Conservation (phyloP, 495 filamentous ascomycete species). For the Aspergillus avenaceus region DNA sequence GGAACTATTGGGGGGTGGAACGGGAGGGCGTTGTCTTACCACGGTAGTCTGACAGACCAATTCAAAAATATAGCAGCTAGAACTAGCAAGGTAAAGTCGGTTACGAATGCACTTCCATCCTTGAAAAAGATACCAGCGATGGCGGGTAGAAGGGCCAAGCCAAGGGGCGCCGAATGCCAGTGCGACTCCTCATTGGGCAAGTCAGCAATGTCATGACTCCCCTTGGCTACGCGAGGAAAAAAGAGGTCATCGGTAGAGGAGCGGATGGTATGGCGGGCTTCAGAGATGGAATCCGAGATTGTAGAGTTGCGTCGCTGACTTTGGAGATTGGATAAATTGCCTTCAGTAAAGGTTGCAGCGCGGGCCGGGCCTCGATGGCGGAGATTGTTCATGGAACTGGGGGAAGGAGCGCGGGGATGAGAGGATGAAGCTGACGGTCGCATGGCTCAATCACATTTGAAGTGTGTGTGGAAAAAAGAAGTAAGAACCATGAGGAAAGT, state of each 20-base stretch:
- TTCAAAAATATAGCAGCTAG: conserved; percentile 84
- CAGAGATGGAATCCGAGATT: conserved; percentile 67
- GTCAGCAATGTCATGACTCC: conserved; percentile 13
- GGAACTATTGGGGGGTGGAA: not conserved
- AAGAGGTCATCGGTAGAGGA: conserved; percentile 71
- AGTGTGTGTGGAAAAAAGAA: not conserved
- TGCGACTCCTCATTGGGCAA: conserved; percentile 47
- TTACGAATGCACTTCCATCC: conserved; percentile 76
- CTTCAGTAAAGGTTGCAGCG: conserved; percentile 37
- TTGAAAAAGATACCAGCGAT: conserved; percentile 79
- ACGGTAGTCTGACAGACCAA: conserved; percentile 88
- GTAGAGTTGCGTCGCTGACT: conserved; percentile 65
- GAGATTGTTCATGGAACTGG: conserved; percentile 17
- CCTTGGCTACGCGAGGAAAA: conserved; percentile 50
- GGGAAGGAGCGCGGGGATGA: conserved; percentile 4
- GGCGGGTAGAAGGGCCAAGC: conserved; percentile 79
- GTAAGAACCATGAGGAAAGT: not conserved
- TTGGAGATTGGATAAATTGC: conserved; percentile 16
- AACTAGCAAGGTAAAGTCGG: conserved; percentile 75
- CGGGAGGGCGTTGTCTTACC: conserved; percentile 47
- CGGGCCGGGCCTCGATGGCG: conserved; percentile 41
- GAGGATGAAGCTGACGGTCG: not conserved
- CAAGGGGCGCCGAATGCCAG: conserved; percentile 76
- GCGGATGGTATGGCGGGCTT: conserved; percentile 61
- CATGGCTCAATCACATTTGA: not conserved